Evolutionary conservation across 148 eudicot genomes (phyloP), one percentile per base, ranked within the genome.

Genomic region (Rhododendron ovatum): DNA sequence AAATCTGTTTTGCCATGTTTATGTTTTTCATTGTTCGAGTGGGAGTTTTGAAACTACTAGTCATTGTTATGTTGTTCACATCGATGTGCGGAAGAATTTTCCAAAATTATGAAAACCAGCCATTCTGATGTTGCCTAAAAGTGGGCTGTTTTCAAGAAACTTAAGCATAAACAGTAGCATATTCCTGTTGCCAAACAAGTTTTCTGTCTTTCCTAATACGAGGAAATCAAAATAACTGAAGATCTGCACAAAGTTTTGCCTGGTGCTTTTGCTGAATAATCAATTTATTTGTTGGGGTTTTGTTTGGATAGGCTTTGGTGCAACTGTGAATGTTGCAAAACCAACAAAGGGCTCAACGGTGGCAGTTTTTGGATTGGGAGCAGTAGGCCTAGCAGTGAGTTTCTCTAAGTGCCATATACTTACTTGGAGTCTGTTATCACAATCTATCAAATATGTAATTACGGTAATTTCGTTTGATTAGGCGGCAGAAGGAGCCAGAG

Each of bases 321-420:
- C 92, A 7, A 86, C 89, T n/a, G 48, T 89, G 61, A 92, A 92
- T 88, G 93, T 89, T 63, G 92, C 93, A 5, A 90, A 88, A 83
- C 92, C 92, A 5, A 88, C 77, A 50, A 86, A 88, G 53, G 93
- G 93, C 7, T 90, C 93, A 28, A 87, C 89, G 14, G 91, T 92
- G 61, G 93, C 93, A 11, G 73, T 47, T 39, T 95, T 96, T 45
- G 96, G 98, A 83, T 85, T 95, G 67, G 98, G 98, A 48, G 96
- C 98, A 80, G 98, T 94, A 15, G 98, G 96, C 86, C 93, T 95
- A 78, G 92, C 92, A 48, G 93, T 92, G 84, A 88, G 93, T 65
- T 65, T 65, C 71, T 51, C 69, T 3, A 65, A 9, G 8, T 65
- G 45, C 8, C 13, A 65, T n/a, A 9, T 65, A 65, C 30, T 65